Conservation (phyloP, 139 green algal species). For the Chlorella sp. region DNA sequence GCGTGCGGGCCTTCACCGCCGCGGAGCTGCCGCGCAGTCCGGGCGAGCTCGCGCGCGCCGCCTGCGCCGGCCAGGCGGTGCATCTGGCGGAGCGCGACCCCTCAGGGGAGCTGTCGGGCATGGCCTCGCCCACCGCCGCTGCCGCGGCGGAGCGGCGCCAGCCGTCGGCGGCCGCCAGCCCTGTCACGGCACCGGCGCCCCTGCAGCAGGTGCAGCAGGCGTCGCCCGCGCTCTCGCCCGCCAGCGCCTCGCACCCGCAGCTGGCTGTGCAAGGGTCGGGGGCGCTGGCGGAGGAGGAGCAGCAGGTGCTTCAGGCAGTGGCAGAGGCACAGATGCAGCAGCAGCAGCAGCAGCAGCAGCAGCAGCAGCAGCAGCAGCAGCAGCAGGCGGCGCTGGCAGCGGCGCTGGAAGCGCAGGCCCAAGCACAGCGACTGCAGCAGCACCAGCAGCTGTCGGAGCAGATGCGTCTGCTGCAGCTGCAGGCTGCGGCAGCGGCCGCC, state of each 20-base stretch:
- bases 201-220: slow-evolving; percentile 5
- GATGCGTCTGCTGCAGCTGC: background rate
- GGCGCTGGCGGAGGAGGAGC: background rate
- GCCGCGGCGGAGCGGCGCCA: background rate
- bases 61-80: too few relatives aligned
- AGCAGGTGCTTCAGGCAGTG: background rate
- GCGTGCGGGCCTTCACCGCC: slow-evolving; percentile 6
- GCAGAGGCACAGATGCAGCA: background rate
- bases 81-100: background rate
- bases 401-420: background rate
- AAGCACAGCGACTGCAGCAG: background rate
- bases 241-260: slow-evolving; percentile 10
- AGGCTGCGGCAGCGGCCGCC: background rate
- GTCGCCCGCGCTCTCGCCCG: background rate
- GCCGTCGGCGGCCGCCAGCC: background rate
- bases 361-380: slow-evolving; percentile 2
- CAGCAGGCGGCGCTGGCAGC: slow-evolving; percentile 10
- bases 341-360: slow-evolving; percentile 13
- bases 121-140: background rate
- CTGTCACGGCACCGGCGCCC: background rate
- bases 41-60: too few relatives aligned
- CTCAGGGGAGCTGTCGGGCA: background rate
- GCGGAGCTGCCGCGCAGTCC: too few relatives aligned
- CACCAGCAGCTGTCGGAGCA: background rate
- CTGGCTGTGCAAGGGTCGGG: background rate